Base-by-base conservation (phyloP, 2,329 filamentous ascomycete genomes). In the Calonectria honghensis region DNA sequence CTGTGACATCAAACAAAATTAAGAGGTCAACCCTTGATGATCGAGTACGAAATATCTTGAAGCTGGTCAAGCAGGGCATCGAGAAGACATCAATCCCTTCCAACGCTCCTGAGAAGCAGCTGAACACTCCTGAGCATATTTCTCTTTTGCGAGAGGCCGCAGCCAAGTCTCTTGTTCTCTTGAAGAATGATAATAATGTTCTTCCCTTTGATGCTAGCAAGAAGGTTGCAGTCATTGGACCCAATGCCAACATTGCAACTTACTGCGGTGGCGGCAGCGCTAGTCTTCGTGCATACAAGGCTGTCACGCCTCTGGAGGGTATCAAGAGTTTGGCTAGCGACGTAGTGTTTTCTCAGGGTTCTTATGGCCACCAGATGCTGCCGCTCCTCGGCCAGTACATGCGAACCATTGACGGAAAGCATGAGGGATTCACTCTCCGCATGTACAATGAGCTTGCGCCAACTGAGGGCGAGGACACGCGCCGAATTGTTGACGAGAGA, bases 141-240 rank as follows among this genome's bases (percentile, higher is more conserved):
- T 9, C 75, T 81, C 73, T 83, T 64, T 9, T 83, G 79, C 24
- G 85, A 84, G 75, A 84, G 83, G 59, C 82, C 7, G 91, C 91
- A 2, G 87, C 89, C 0, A 90, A 93, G 73, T 91, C 90, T 0
- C 89, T 93, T 18, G 91, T 94, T 0, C 86, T 94, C 29, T 52
- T 76, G 29, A 76, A 76, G 45, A 76, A 76, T 35, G 57, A 76
- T 2, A 48, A 39, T 7, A 67, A 64, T 32, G 61, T 76, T 14
- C 57, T 76, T 7, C 75, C 75, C 0, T 35, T 76, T 29, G 50
- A 68, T 51, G 59, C 69, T 0, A 39, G 29, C 51, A 76, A 70
- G 29, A 67, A 41, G 29, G 83, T 90, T 20, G 86, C 89, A 10
- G 86, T 91, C 18, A 90, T 91, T 75, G 90, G 89, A 3, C 89